Base-by-base conservation (phyloP, 164 flowering plant genomes). In the Brasenia schreberi region DNA sequence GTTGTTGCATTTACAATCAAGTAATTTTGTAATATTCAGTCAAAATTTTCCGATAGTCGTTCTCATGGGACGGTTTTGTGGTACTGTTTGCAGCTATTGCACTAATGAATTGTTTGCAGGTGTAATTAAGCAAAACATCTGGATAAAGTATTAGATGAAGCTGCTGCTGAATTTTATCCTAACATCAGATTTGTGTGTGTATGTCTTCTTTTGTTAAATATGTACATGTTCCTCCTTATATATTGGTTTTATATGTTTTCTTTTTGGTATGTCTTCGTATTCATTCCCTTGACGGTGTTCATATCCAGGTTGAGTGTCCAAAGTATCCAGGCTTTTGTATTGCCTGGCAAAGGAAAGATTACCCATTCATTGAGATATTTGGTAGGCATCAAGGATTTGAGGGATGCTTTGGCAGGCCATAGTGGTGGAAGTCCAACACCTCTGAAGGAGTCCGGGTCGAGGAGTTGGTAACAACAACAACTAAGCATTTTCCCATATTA, bases 291-390 rank as follows among this genome's bases (percentile, higher is more conserved):
- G n/a, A 9, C 4, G 9, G 11, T 61, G 63, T 17, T n/a, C 17
- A 10, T 61, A 4, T 19, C 63, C 63, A 90, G 96, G 96, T 89
- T 70, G 96, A 93, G 73, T 93, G 98, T 68, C 96, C 98, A 18
- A 90, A 93, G 67, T 93, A 87, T 79, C 97, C 96, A 63, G 96
- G 96, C 19, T 93, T 93, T 69, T 93, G 98, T 71, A 76, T 90
- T 62, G 69, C 88, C 18, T 81, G 94, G 44, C 92, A 88, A 73
- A 82, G 71, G 78, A 88, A 81, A 73, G 98, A 93, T 63, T 93
- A 93, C 72, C 98, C 98, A 59, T 93, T 90, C 70, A 77, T 93
- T 19, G 97, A 90, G 75, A 80, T 93, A 66, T 90, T 90, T n/a
- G n/a, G n/a, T n/a, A n/a, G n/a, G n/a, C n/a, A n/a, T n/a, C n/a